These are phyloP conservation scores for Chrysosporium queenslandicum DNA, from an alignment of 2,329 filamentous ascomycete species.

Conservation along the genomic window DNA sequence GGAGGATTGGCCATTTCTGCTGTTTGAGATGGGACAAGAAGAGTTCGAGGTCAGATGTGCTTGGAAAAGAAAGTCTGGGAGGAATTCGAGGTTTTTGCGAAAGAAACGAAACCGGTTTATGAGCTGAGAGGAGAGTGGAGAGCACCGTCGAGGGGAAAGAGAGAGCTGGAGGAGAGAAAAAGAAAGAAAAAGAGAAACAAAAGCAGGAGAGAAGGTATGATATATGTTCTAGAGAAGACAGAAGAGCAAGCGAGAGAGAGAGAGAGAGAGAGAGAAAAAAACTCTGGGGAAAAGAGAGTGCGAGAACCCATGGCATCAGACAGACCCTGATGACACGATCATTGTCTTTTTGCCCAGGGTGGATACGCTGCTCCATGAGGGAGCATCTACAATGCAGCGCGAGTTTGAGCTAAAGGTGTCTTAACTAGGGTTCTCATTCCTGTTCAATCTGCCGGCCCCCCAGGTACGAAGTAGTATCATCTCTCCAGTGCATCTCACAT, in stretches of 20 bases:
- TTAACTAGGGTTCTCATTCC: not conserved
- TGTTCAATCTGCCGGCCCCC: not conserved
- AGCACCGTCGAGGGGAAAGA: not conserved
- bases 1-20: constrained; percentile 46
- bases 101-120: not conserved
- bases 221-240: constrained; percentile 2
- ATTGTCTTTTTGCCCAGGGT: not conserved
- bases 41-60: not conserved
- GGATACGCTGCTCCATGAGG: not conserved
- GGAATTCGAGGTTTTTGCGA: not conserved
- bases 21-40: not conserved
- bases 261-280: not conserved
- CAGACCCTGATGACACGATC: constrained; percentile 2
- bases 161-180: not conserved
- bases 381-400: not conserved
- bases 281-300: not conserved
- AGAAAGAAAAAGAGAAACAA: not conserved
- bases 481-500: not conserved
- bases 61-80: not conserved
- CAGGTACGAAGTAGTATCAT: constrained; percentile 5
- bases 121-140: not conserved
- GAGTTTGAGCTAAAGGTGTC: not conserved
- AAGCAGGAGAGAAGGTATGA: not conserved
- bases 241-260: not conserved
- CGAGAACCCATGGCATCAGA: not conserved